phyloP scores from a whole-genome alignment of 768 basidiomycete genomes.

The Suillus paluster region DNA sequence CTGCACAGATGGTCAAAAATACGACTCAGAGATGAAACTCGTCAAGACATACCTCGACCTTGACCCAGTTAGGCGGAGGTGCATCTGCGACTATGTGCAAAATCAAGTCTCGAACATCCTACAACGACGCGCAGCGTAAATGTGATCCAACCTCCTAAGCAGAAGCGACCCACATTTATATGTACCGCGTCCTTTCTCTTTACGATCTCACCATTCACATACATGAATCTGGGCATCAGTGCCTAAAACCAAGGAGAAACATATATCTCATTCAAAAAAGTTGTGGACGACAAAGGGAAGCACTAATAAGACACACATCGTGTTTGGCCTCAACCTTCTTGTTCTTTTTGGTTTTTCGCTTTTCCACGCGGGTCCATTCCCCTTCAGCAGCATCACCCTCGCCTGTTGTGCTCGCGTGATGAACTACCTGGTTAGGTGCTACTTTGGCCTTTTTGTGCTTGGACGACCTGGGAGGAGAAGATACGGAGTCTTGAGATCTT shows the following conservation, averaged over 20 bases:
- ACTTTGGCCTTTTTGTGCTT: conserved; percentile 48
- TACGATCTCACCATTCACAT: conserved; percentile 74
- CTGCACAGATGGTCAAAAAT: conserved; percentile 42
- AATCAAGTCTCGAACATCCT: conserved; percentile 90
- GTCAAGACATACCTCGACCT: conserved; percentile 64
- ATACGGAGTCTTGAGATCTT: conserved; percentile 27
- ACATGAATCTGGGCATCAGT: conserved; percentile 72
- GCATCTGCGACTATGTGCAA: conserved; percentile 83
- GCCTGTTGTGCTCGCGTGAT: conserved; percentile 10
- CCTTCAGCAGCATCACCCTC: conserved; percentile 35
- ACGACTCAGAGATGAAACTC: neutral
- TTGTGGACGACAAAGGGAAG: neutral
- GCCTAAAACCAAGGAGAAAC: conserved; percentile 18
- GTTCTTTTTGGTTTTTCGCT: conserved; percentile 71
- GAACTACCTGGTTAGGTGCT: conserved; percentile 9
- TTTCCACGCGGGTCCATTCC: conserved; percentile 74
- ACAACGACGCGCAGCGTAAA: conserved; percentile 1
- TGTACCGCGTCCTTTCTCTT: conserved; percentile 75
- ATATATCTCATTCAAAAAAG: conserved; percentile 15
- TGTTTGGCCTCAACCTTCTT: conserved; percentile 59
- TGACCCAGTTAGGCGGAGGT: conserved; percentile 86
- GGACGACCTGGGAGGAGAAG: conserved; percentile 21
- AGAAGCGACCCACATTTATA: conserved; percentile 65
- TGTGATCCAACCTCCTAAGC: neutral
- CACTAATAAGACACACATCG: conserved; percentile 53